Percentiles rank a stretch among this genome's conserved stretches.
phyloP scores from a whole-genome alignment of 306 rosid genomes.

The Vigna mungo region DNA sequence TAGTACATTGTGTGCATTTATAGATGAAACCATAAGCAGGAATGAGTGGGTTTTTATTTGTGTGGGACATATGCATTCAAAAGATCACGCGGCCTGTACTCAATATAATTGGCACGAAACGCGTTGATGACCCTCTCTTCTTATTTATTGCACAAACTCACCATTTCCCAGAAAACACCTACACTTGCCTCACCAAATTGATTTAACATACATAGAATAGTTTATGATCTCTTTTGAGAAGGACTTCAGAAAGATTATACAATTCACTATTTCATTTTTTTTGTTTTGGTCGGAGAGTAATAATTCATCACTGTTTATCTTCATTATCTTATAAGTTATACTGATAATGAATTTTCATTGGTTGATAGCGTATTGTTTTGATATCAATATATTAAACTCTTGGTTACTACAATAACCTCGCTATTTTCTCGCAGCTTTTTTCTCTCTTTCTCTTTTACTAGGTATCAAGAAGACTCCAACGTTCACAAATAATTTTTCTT shows the following conservation, averaged over 20 bases:
- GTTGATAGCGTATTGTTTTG: too few species aligned
- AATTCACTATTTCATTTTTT: not conserved
- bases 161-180: constrained; percentile 20
- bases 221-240: not conserved
- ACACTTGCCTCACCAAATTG: constrained; percentile 23
- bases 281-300: constrained; percentile 6
- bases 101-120: constrained; percentile 27
- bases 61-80: constrained; percentile 33
- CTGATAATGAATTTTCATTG: too few species aligned
- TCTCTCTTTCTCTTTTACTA: not conserved
- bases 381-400: too few species aligned
- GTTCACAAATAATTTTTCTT: not conserved
- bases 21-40: constrained; percentile 15
- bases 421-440: too few species aligned
- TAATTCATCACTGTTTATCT: not conserved
- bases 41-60: constrained; percentile 22
- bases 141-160: not conserved
- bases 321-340: not conserved
- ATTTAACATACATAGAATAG: not conserved
- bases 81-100: constrained; percentile 46
- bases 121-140: constrained; percentile 34
- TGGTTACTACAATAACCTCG: too few species aligned
- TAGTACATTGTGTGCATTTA: constrained; percentile 38
- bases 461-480: not conserved
- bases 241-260: constrained; percentile 1